Evolutionary conservation across 331 rosid species (phyloP), one percentile per base, ranked within the genome.

Genomic region (Arachis monticola): DNA sequence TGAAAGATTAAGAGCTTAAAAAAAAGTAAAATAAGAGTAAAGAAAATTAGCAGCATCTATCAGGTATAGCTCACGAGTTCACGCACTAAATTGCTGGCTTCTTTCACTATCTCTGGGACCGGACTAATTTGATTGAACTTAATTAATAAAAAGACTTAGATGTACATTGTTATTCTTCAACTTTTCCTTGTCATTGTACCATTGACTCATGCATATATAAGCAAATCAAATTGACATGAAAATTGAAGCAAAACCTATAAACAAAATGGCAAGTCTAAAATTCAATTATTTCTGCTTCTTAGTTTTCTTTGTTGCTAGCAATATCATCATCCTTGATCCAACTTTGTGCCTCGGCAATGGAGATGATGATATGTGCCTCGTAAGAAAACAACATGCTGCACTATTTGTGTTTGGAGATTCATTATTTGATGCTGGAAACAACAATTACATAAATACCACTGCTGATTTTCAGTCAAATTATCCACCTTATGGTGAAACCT

Each of bases 351-450:
- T 12, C 4, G 70, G 52, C 6, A 6, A 45, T 6, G 9, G 6
- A 4, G 50, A 30, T 7, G 6, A 42, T 6, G 50, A 30, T 3
- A 12, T 1, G 27, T 58, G 74, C 30, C 61, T 6, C n/a, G 45
- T 45, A 31, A 35, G 35, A 14, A 42, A 75, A 5, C 74, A 45
- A 5, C 2, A 65, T 8, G 45, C 67, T 13, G 88, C 89, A 11
- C 50, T 85, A 5, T 88, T 78, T 63, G 41, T 87, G 1, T 83
- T 85, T 52, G 91, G 89, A 6, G 86, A 81, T 79, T 85, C 86
- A 1, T 0, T 72, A 14, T 80, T 75, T 63, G 86, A 87, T 45
- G 77, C 69, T 8, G 89, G 87, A 22, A 87, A 84, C 50, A 81
- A 85, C 47, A 79, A 85, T 58, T 88, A 81, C 80, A 62, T 88